Evolutionary conservation across 148 eudicot species (phyloP).

Genomic region (Pouteria glomerata): DNA sequence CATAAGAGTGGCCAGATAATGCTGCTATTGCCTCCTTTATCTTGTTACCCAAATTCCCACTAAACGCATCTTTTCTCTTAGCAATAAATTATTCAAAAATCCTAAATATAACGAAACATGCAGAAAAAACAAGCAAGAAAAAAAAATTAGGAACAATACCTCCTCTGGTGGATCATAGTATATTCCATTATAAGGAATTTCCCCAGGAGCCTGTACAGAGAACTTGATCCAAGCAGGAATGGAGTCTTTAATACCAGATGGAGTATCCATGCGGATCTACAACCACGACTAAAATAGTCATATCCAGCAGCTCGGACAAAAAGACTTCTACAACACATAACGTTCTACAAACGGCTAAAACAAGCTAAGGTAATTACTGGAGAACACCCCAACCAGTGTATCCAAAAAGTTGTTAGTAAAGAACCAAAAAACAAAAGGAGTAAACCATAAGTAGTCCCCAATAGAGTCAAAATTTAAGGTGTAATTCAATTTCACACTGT

Average conservation of each 20-base stretch:
- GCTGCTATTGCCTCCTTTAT: background rate
- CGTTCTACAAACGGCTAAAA: background rate
- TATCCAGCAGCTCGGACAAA: slow-evolving; percentile 11
- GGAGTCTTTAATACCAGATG: slow-evolving; percentile 93
- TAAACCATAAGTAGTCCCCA: background rate
- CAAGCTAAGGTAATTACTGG: background rate
- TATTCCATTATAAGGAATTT: slow-evolving; percentile 90
- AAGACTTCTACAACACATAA: background rate
- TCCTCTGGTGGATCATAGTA: slow-evolving; percentile 98
- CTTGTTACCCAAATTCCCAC: no score
- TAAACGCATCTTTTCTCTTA: background rate
- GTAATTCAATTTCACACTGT: background rate
- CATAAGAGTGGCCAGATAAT: background rate
- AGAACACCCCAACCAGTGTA: background rate
- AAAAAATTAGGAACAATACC: slow-evolving; percentile 37
- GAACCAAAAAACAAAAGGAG: background rate
- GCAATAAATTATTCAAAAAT: background rate
- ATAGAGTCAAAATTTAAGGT: background rate
- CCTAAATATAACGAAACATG: background rate
- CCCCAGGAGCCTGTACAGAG: slow-evolving; percentile 85
- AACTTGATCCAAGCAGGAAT: slow-evolving; percentile 99
- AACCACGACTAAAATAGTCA: slow-evolving; percentile 2
- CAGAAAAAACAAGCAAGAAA: slow-evolving; percentile 1
- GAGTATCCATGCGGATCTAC: slow-evolving; percentile 98
- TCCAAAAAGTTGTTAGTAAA: background rate